phyloP scores from a whole-genome alignment of 768 basidiomycete genomes.

The Royoungia palumana region DNA sequence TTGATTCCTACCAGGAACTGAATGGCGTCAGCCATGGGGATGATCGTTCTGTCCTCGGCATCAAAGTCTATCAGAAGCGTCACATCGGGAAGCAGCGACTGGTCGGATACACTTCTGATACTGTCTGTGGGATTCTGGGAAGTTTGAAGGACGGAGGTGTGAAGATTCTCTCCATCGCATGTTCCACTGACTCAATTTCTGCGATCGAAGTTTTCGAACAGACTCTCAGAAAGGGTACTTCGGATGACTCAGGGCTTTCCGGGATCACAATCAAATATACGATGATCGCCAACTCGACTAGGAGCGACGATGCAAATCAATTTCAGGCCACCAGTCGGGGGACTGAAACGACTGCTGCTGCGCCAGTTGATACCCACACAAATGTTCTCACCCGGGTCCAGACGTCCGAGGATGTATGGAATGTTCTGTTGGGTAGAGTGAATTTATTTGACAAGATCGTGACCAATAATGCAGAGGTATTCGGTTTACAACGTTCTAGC shows the following conservation, averaged over 20 bases:
- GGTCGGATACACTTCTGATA: neutral
- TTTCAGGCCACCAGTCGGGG: neutral
- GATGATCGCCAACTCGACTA: neutral
- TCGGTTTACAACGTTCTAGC: neutral
- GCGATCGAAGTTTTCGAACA: too few species aligned
- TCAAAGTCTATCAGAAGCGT: neutral
- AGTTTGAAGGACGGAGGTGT: neutral
- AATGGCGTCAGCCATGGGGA: neutral
- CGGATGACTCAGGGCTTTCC: neutral
- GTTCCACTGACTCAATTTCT: too few species aligned
- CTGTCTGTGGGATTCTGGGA: neutral
- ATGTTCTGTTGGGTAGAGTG: neutral
- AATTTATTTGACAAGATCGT: neutral
- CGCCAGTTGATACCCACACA: too few species aligned
- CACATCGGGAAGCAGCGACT: neutral
- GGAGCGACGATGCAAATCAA: neutral
- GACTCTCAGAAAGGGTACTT: neutral
- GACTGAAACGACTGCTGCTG: neutral
- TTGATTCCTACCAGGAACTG: neutral
- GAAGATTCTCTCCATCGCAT: neutral
- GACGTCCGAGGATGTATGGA: neutral
- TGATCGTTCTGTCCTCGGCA: neutral
- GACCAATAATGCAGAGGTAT: neutral
- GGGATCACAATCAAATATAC: neutral
- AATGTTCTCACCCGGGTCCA: neutral